Conservation (phyloP, 345 rosid genomes). For the Brassica incana region DNA sequence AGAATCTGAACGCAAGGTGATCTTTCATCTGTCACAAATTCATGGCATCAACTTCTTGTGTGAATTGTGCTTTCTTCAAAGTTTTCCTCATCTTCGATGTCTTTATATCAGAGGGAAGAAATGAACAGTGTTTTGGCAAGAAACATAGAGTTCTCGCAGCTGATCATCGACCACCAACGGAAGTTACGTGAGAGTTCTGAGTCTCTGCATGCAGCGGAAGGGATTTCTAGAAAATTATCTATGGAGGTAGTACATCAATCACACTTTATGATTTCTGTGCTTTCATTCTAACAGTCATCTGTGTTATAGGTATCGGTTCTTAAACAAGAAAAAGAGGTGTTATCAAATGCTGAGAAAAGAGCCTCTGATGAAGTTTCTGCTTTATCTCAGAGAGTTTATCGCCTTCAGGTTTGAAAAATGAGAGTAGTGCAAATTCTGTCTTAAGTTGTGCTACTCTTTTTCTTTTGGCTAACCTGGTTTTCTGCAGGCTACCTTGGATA, state of each 20-base stretch:
- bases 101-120: constrained; percentile 61
- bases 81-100: constrained; percentile 21
- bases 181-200: constrained; percentile 80
- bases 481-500: constrained; percentile 83
- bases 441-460: not conserved
- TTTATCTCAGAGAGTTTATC: constrained; percentile 76
- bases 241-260: constrained; percentile 64
- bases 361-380: constrained; percentile 85
- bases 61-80: constrained; percentile 17
- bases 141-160: constrained; percentile 85
- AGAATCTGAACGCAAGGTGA: constrained; percentile 83
- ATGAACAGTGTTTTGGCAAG: constrained; percentile 62
- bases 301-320: constrained; percentile 61
- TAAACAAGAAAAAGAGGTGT: constrained; percentile 76
- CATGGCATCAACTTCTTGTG: constrained; percentile 3
- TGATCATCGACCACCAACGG: constrained; percentile 75
- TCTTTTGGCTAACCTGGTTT: constrained; percentile 35
- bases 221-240: constrained; percentile 65
- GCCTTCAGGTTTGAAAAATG: constrained; percentile 66
- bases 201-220: constrained; percentile 72
- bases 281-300: constrained; percentile 23
- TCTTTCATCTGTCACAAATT: constrained; percentile 19
- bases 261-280: not conserved
- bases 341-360: constrained; percentile 84
- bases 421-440: constrained; percentile 6